A percentile compares a stretch with the other conserved stretches of the same genome.
phyloP scores from a whole-genome alignment of 192 early-diverging fungal species.

The Coemansia sp. region DNA sequence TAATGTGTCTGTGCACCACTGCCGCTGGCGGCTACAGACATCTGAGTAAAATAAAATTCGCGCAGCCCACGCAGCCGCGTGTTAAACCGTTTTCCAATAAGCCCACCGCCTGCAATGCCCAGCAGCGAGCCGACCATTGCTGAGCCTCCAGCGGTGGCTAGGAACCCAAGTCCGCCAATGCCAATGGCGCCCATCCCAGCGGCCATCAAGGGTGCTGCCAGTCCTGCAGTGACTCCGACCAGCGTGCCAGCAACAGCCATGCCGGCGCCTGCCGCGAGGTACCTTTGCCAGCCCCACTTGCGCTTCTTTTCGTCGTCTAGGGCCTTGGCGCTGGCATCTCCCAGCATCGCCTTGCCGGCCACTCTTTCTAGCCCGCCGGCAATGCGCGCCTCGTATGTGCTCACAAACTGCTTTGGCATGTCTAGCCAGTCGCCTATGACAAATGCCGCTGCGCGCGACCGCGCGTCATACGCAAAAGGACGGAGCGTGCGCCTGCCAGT shows the following conservation, averaged over 20 bases:
- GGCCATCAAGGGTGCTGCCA: constrained; percentile 59
- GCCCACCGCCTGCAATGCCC: constrained; percentile 59
- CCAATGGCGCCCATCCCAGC: constrained; percentile 58
- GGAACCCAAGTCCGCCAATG: constrained; percentile 53
- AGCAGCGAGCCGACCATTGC: constrained; percentile 57
- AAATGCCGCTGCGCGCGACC: constrained; percentile 55
- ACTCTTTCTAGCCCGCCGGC: constrained; percentile 31
- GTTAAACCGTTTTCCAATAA: constrained; percentile 48
- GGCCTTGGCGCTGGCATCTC: constrained; percentile 38
- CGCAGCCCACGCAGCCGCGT: constrained; percentile 48
- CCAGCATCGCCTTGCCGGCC: constrained; percentile 34
- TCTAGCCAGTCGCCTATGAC: constrained; percentile 39
- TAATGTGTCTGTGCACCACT: constrained; percentile 17
- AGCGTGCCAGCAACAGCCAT: constrained; percentile 52
- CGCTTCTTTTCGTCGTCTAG: constrained; percentile 28
- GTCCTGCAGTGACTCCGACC: constrained; percentile 58
- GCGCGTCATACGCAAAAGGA: constrained; percentile 54
- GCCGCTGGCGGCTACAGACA: constrained; percentile 9
- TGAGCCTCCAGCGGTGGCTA: constrained; percentile 51
- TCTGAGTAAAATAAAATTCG: constrained; percentile 49
- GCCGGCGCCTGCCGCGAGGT: constrained; percentile 52
- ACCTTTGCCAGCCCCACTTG: constrained; percentile 51
- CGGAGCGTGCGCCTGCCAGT: constrained; percentile 9
- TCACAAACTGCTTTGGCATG: constrained; percentile 47
- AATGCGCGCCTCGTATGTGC: constrained; percentile 31